phyloP scores from a whole-genome alignment of 805 yeast species.

The Lachancea kluyveri region DNA sequence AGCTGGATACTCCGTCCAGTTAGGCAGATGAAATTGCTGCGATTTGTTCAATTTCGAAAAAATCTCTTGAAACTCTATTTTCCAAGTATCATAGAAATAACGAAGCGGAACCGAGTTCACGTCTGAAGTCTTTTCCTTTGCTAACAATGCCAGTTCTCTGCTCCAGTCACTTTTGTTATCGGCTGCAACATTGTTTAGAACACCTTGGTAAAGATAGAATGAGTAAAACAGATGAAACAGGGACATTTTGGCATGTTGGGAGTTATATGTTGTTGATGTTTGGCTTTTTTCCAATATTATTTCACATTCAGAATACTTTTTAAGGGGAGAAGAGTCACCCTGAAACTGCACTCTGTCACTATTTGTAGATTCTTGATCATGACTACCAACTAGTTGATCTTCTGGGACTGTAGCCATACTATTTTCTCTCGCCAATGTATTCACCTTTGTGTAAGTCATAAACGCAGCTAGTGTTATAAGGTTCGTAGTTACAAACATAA shows the following conservation, averaged over 20 bases:
- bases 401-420: slow-evolving; percentile 8
- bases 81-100: slow-evolving; percentile 23
- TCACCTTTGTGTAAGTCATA: slow-evolving; percentile 28
- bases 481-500: slow-evolving; percentile 34
- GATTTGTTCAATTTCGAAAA: slow-evolving; percentile 11
- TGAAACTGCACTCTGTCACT: no score
- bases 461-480: slow-evolving; percentile 31
- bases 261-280: slow-evolving; percentile 1
- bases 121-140: background rate
- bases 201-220: slow-evolving; percentile 18
- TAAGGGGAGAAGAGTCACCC: no score
- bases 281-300: slow-evolving; percentile 11
- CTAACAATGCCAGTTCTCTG: slow-evolving; percentile 10
- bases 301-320: slow-evolving; percentile 8
- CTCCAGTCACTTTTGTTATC: slow-evolving; percentile 12
- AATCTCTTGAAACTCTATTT: slow-evolving; percentile 11
- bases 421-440: slow-evolving; percentile 14
- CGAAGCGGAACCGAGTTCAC: slow-evolving; percentile 1
- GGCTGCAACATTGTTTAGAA: slow-evolving; percentile 4
- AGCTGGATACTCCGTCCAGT: slow-evolving; percentile 22
- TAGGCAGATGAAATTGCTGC: slow-evolving; percentile 24
- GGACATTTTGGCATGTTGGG: slow-evolving; percentile 19
- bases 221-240: slow-evolving; percentile 27
- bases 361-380: slow-evolving; percentile 6
- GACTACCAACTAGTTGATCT: slow-evolving; percentile 3